Percentiles rank a stretch among this genome's conserved stretches.
phyloP scores from a whole-genome alignment of 176 grass and related monocot species.

The Avena eriantha region DNA sequence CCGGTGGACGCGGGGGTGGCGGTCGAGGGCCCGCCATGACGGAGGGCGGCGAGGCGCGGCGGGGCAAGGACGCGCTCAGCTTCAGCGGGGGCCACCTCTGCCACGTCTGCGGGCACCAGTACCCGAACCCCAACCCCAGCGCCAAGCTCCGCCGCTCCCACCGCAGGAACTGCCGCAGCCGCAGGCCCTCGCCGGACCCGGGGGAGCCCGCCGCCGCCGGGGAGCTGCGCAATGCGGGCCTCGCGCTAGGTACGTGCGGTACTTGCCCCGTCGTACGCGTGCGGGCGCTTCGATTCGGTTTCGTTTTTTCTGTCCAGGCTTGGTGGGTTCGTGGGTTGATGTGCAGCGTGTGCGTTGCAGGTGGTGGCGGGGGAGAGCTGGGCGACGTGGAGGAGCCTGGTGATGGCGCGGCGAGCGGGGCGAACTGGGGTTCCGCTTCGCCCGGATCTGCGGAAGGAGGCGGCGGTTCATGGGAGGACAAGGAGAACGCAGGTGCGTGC shows the following conservation, averaged over 20 bases:
- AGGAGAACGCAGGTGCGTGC: slow-evolving; percentile 22
- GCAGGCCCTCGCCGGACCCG: neutral
- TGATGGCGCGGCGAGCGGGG: slow-evolving; percentile 25
- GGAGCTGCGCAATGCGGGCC: slow-evolving; percentile 31
- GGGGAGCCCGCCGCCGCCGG: neutral
- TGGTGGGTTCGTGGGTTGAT: slow-evolving; percentile 3
- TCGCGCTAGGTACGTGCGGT: slow-evolving; percentile 12
- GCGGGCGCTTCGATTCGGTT: neutral
- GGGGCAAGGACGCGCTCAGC: slow-evolving; percentile 44
- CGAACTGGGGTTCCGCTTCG: slow-evolving; percentile 4
- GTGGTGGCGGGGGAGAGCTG: neutral
- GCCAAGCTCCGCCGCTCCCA: slow-evolving; percentile 66
- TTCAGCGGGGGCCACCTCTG: slow-evolving; percentile 59
- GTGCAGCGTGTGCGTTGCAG: neutral
- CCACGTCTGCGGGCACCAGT: slow-evolving; percentile 71
- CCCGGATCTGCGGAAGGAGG: slow-evolving; percentile 46
- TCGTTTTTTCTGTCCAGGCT: neutral
- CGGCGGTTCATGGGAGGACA: neutral
- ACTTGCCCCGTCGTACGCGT: neutral
- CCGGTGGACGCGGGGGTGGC: neutral
- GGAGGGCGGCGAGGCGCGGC: slow-evolving; percentile 38
- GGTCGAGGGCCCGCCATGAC: slow-evolving; percentile 1
- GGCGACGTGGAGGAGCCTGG: neutral
- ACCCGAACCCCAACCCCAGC: slow-evolving; percentile 68
- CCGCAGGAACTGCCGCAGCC: slow-evolving; percentile 65